Evolutionary conservation across 768 basidiomycete species (phyloP).

Genomic region (Lactarius quietus): DNA sequence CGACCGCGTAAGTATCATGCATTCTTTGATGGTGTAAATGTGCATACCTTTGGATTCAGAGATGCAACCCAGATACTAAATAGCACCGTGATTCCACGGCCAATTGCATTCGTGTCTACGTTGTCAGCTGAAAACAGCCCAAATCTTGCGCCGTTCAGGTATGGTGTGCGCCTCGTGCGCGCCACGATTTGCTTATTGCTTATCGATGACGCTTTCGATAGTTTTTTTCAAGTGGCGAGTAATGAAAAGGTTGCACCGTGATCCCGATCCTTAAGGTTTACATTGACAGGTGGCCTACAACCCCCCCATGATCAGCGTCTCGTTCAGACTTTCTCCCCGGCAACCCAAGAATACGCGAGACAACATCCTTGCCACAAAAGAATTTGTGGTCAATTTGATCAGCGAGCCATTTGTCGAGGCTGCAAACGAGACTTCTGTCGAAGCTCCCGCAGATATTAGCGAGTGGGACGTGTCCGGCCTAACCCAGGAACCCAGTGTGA

Average conservation of each 20-base stretch:
- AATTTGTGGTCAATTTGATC: constrained; percentile 72
- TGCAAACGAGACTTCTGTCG: constrained; percentile 53
- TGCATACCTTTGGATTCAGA: constrained; percentile 27
- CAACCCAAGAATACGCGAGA: constrained; percentile 57
- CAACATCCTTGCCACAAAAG: constrained; percentile 60
- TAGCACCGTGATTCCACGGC: constrained; percentile 59
- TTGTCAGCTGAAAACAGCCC: constrained; percentile 46
- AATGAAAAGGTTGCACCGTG: constrained; percentile 8
- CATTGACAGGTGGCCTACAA: constrained; percentile 50
- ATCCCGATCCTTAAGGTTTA: constrained; percentile 18
- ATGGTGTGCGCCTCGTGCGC: constrained; percentile 9
- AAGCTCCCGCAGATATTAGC: constrained; percentile 48
- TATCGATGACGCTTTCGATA: constrained; percentile 24
- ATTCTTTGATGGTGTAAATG: constrained; percentile 20
- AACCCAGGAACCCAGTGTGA: constrained; percentile 50
- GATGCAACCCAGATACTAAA: constrained; percentile 50
- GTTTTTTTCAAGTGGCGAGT: constrained; percentile 27
- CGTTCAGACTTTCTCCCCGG: constrained; percentile 45
- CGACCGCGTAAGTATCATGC: constrained; percentile 19
- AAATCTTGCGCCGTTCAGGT: constrained; percentile 71
- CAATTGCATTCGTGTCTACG: constrained; percentile 65
- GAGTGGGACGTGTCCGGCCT: constrained; percentile 64
- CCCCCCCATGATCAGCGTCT: constrained; percentile 66
- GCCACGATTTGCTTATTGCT: constrained; percentile 35
- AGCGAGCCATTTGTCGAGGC: constrained; percentile 61